These are phyloP conservation scores for Mycena galericulata DNA, from an alignment of 768 basidiomycete genomes.

Conservation along the genomic window DNA sequence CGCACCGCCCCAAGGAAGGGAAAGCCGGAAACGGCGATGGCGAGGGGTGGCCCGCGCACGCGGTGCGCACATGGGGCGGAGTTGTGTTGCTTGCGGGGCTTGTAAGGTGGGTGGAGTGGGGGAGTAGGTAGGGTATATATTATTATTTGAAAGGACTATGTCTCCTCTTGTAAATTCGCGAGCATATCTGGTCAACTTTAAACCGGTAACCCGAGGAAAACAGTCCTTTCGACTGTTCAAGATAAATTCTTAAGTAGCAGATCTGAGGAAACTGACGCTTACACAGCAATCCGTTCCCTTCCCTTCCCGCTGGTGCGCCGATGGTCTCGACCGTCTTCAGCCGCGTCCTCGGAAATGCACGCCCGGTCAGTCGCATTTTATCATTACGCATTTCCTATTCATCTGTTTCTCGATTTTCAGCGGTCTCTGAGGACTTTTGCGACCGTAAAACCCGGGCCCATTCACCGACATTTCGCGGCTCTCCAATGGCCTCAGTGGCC, in stretches of 20 bases:
- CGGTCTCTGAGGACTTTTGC: conserved; percentile 78
- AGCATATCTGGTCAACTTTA: no score
- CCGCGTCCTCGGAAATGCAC: conserved; percentile 44
- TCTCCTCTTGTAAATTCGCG: no score
- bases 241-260: no score
- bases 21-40: no score
- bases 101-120: conserved; percentile 44
- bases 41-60: conserved; percentile 1
- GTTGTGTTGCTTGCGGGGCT: conserved; percentile 43
- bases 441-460: conserved; percentile 78
- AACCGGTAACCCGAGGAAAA: no score
- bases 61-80: conserved; percentile 45
- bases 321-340: conserved; percentile 48
- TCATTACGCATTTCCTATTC: neutral
- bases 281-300: no score
- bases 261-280: no score
- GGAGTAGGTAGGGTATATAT: conserved; percentile 18
- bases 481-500: conserved; percentile 94
- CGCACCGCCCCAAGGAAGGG: neutral
- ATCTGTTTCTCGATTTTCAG: conserved; percentile 42
- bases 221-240: no score
- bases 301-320: conserved; percentile 33
- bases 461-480: conserved; percentile 93
- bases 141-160: no score
- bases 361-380: conserved; percentile 47